Percentiles rank a stretch among this genome's conserved stretches.
Evolutionary conservation across 2,329 filamentous ascomycete species (phyloP).

Genomic region (Fusarium sp.): DNA sequence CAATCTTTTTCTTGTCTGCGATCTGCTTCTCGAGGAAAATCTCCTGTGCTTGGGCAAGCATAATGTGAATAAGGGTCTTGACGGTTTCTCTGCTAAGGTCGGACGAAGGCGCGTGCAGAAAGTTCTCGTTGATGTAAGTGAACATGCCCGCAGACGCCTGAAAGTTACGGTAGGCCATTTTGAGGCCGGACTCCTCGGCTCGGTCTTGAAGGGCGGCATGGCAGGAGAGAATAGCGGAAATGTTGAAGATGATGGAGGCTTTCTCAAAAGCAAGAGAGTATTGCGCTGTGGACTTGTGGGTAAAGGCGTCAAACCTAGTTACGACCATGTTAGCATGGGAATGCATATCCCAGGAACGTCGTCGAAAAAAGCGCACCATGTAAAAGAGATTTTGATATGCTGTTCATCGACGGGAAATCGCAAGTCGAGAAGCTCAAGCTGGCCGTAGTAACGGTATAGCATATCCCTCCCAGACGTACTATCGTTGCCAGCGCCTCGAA

Average conservation of each 20-base stretch:
- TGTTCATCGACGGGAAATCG: conserved; percentile 98
- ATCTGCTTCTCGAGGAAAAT: conserved; percentile 98
- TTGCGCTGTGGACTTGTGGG: conserved; percentile 95
- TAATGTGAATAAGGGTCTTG: conserved; percentile 91
- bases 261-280: conserved; percentile 98
- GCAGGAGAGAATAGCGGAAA: conserved; percentile 94
- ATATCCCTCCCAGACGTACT: conserved; percentile 93
- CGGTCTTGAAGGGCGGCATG: conserved; percentile 94
- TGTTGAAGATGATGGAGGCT: conserved; percentile 99
- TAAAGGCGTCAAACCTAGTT: conserved; percentile 97
- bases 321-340: conserved; percentile 5
- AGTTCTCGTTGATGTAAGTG: conserved; percentile 99
- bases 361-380: conserved; percentile 73
- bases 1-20: conserved; percentile 90
- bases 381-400: conserved; percentile 99
- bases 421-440: conserved; percentile 92
- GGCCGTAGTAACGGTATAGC: conserved; percentile 96
- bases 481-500: conserved; percentile 96
- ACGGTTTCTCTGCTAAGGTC: conserved; percentile 96
- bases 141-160: conserved; percentile 99
- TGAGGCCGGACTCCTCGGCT: conserved; percentile 90
- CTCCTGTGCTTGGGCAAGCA: conserved; percentile 95
- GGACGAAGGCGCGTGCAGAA: conserved; percentile 95
- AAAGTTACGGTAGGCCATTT: conserved; percentile 97
- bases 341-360: neutral